Conservation (phyloP, 371 early-diverging fungal species). For the Apophysomyces sp. region DNA sequence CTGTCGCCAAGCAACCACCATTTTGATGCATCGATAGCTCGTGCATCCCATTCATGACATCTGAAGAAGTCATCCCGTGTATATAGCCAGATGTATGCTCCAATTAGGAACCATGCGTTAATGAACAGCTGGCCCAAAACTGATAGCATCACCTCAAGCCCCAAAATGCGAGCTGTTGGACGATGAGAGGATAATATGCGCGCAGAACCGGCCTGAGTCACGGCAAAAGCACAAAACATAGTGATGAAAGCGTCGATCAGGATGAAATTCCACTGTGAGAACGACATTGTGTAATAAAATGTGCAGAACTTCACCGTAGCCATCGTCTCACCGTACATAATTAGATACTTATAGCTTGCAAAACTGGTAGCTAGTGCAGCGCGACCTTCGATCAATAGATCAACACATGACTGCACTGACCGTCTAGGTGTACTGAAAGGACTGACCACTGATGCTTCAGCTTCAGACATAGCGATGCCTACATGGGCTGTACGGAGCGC, state of each 20-base stretch:
- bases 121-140: slow-evolving; percentile 66
- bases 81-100: slow-evolving; percentile 53
- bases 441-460: slow-evolving; percentile 80
- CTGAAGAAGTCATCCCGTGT: slow-evolving; percentile 63
- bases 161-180: slow-evolving; percentile 75
- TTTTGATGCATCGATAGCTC: slow-evolving; percentile 55
- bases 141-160: slow-evolving; percentile 67
- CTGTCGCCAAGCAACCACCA: slow-evolving; percentile 86
- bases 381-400: slow-evolving; percentile 68
- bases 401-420: slow-evolving; percentile 66
- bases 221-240: slow-evolving; percentile 63
- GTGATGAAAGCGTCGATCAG: slow-evolving; percentile 70
- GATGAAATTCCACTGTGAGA: slow-evolving; percentile 70
- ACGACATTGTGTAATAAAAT: slow-evolving; percentile 54
- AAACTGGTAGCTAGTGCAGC: slow-evolving; percentile 75
- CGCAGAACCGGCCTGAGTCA: slow-evolving; percentile 64
- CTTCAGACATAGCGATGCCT: slow-evolving; percentile 87
- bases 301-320: slow-evolving; percentile 53
- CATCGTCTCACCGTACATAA: slow-evolving; percentile 77
- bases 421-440: slow-evolving; percentile 74
- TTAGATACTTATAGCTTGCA: slow-evolving; percentile 74
- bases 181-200: slow-evolving; percentile 49
- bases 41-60: slow-evolving; percentile 71
- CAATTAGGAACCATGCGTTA: slow-evolving; percentile 58
- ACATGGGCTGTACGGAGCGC: slow-evolving; percentile 92